Evolutionary conservation across 768 basidiomycete species (phyloP).

Genomic region (Podaxis sp.): DNA sequence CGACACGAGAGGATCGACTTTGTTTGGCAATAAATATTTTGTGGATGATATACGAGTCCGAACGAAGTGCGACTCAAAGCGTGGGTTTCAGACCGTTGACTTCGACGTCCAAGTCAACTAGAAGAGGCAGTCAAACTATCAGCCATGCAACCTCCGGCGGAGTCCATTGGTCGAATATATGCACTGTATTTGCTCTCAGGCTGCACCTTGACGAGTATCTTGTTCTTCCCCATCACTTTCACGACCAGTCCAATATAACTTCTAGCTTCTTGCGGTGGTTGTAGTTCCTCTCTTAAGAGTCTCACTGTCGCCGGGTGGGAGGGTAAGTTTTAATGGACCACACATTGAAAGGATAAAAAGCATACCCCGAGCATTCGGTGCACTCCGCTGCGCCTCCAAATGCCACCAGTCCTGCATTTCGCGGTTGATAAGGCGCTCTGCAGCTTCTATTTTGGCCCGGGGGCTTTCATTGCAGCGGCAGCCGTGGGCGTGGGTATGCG

Average conservation of each 20-base stretch:
- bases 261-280: constrained; percentile 79
- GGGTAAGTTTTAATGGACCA: background rate
- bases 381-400: constrained; percentile 95
- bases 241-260: constrained; percentile 97
- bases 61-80: constrained; percentile 91
- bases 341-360: background rate
- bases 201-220: constrained; percentile 96
- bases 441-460: constrained; percentile 91
- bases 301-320: constrained; percentile 54
- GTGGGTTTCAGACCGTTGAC: constrained; percentile 75
- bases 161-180: constrained; percentile 26
- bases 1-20: constrained; percentile 58
- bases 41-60: constrained; percentile 95
- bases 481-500: constrained; percentile 22
- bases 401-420: constrained; percentile 95
- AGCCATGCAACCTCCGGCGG: background rate
- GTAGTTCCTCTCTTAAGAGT: constrained; percentile 87
- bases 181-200: constrained; percentile 98
- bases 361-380: constrained; percentile 89
- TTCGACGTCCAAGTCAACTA: constrained; percentile 89
- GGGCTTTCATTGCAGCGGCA: constrained; percentile 33
- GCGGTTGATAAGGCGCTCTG: constrained; percentile 91
- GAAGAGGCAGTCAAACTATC: too few relatives aligned
- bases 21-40: constrained; percentile 95
- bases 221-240: constrained; percentile 99